Evolutionary conservation across 352 stramenopile genomes (phyloP).

Genomic region (Pythium aquatile): DNA sequence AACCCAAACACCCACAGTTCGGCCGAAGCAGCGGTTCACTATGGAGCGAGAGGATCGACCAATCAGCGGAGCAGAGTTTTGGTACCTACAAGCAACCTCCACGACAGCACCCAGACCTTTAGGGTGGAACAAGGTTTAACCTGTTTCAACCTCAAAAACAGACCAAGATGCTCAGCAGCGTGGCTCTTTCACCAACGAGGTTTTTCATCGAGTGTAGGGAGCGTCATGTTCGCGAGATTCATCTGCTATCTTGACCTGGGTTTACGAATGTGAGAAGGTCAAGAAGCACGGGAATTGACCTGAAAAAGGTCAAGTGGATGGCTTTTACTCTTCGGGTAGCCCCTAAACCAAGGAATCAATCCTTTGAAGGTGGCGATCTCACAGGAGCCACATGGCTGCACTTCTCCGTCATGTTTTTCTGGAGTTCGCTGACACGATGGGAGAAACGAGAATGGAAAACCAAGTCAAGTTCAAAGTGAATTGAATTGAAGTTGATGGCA

Average conservation of each 20-base stretch:
- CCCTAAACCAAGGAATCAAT: background rate
- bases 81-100: slow-evolving; percentile 18
- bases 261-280: background rate
- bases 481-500: background rate
- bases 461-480: background rate
- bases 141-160: background rate
- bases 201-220: background rate
- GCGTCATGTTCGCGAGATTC: background rate
- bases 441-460: background rate
- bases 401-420: background rate
- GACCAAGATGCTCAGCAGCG: background rate
- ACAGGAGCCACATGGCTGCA: slow-evolving; percentile 17
- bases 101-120: slow-evolving; percentile 12
- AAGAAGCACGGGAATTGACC: background rate
- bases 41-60: slow-evolving; percentile 1
- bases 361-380: background rate
- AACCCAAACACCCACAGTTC: slow-evolving; percentile 20
- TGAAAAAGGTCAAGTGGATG: background rate
- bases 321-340: no score
- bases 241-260: background rate
- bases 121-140: slow-evolving; percentile 20
- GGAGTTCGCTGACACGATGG: slow-evolving; percentile 12
- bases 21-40: slow-evolving; percentile 6
- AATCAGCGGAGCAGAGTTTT: slow-evolving; percentile 3
- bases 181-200: background rate